phyloP scores from a whole-genome alignment of 2,329 filamentous ascomycete species.

The Pseudopyrenochaeta lycopersici region DNA sequence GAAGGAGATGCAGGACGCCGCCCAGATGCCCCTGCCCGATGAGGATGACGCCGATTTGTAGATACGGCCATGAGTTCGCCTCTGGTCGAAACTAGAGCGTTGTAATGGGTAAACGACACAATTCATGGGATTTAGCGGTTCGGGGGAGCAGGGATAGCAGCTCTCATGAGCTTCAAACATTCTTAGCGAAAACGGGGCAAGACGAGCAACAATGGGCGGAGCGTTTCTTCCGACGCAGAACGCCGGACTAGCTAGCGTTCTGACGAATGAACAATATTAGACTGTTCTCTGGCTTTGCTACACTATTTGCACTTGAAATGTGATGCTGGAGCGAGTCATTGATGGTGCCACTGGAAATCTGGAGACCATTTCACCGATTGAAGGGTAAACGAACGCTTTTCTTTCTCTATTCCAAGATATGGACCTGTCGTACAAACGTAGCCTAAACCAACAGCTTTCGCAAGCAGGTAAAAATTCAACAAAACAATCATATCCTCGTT shows the following conservation, averaged over 20 bases:
- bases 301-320: neutral
- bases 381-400: neutral
- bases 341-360: no score
- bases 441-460: neutral
- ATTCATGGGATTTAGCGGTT: slow-evolving; percentile 31
- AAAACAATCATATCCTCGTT: no score
- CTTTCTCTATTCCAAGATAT: neutral
- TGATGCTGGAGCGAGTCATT: neutral
- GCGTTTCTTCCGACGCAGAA: slow-evolving; percentile 28
- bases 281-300: slow-evolving; percentile 16
- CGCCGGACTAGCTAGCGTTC: slow-evolving; percentile 46
- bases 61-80: slow-evolving; percentile 41
- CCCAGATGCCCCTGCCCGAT: slow-evolving; percentile 85
- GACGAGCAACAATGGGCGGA: slow-evolving; percentile 30
- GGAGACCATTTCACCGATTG: neutral
- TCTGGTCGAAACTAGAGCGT: slow-evolving; percentile 29
- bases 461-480: no score
- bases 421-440: neutral
- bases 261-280: slow-evolving; percentile 41
- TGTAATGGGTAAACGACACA: slow-evolving; percentile 41
- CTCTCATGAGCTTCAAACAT: slow-evolving; percentile 35
- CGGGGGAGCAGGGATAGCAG: slow-evolving; percentile 24
- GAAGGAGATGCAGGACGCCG: slow-evolving; percentile 86
- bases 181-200: slow-evolving; percentile 36
- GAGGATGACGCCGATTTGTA: slow-evolving; percentile 82